Evolutionary conservation across 1,139 yeast genomes (phyloP), one percentile per base, ranked within the genome.

Genomic region (Saccharomyces hybrid): DNA sequence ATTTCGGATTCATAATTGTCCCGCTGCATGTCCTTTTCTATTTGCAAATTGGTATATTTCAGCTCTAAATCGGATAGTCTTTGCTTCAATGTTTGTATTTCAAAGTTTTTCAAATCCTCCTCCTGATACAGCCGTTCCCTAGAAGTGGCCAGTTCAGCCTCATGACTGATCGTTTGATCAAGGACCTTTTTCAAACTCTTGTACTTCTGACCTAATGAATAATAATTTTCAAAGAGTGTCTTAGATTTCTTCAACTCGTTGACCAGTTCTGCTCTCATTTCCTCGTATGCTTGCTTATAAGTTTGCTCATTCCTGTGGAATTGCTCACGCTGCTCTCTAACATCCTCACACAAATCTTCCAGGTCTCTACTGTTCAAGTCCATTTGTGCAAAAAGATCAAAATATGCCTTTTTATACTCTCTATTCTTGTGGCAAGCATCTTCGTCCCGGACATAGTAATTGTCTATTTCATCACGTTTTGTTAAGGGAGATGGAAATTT

Each of bases 121-220:
- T 50, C 47, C 52, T n/a, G 47, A 16, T 16, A 50, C 34, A 47
- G 31, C 31, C 8, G 52, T 23, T 25, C 47, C 31, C 30, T 42
- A 23, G 16, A 30, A 16, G 56, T 31, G 62, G 44, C 7, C 32
- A 13, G 27, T 52, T 52, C 8, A 60, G 60, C 59, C 48, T 55
- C 55, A 32, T 44, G 47, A 48, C 52, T 47, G 46, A 52, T 11
- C 13, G 52, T n/a, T 30, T 47, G 50, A 27, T 50, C 52, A 26
- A 48, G 25, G 9, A 50, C 49, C 14, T 30, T 48, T 50, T 75
- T 76, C 56, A 77, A 63, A 14, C 69, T 69, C 47, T 74, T 70
- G 61, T 79, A 78, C 60, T 76, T 77, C 50, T 71, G 62, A 32
- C 75, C 73, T 31, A 79, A 69, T 53, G 70, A 67, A 58, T 75